phyloP scores from a whole-genome alignment of 148 eudicot species.

The Rhododendron mucronatum region DNA sequence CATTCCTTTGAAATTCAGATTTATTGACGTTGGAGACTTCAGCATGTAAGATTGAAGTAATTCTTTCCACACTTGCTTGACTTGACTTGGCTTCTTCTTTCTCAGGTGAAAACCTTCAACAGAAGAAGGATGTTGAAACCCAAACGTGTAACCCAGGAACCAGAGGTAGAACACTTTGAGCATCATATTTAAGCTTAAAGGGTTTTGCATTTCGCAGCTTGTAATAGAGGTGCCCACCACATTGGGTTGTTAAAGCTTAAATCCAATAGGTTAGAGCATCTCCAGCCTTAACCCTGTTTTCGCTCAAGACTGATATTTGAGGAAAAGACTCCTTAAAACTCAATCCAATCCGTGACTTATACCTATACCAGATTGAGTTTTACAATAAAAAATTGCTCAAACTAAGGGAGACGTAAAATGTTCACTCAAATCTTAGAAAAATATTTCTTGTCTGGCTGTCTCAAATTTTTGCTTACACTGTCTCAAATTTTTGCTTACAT shows the following conservation, averaged over 20 bases:
- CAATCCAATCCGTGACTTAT: background rate
- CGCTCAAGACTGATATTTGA: background rate
- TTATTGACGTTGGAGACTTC: background rate
- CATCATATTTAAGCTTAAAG: background rate
- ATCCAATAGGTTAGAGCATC: background rate
- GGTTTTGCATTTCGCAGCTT: background rate
- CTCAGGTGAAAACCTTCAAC: background rate
- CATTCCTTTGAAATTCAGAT: background rate
- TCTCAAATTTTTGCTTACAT: background rate
- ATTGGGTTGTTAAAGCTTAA: background rate
- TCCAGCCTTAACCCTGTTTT: background rate
- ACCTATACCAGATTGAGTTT: background rate
- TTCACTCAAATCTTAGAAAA: background rate
- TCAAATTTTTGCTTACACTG: background rate
- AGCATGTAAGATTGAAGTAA: background rate
- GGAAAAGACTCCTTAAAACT: background rate
- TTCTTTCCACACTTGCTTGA: background rate
- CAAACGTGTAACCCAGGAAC: background rate
- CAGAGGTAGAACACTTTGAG: background rate
- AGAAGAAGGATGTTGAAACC: background rate
- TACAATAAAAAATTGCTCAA: background rate
- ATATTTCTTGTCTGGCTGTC: background rate
- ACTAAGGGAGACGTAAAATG: background rate
- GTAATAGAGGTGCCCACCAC: background rate
- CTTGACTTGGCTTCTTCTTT: background rate